Evolutionary conservation across 352 stramenopile species (phyloP).

Genomic region (Phytophthora sp.): DNA sequence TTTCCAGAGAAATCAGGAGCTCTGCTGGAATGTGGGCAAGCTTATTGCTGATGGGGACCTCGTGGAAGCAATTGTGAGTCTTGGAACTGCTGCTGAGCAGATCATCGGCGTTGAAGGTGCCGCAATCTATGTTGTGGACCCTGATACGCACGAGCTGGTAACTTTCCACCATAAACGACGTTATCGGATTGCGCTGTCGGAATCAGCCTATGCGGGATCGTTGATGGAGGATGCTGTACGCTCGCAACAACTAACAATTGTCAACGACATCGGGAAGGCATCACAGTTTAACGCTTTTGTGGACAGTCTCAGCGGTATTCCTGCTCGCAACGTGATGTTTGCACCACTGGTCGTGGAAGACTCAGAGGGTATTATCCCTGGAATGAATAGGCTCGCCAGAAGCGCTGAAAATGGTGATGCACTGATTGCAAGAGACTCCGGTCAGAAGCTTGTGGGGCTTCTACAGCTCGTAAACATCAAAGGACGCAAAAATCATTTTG

Average conservation of each 20-base stretch:
- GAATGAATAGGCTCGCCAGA: conserved; percentile 19
- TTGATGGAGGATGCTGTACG: conserved; percentile 58
- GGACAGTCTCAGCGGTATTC: conserved; percentile 63
- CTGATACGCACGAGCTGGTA: conserved; percentile 50
- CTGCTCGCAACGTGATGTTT: conserved; percentile 65
- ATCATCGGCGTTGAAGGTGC: conserved; percentile 78
- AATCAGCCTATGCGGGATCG: conserved; percentile 55
- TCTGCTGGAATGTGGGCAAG: conserved; percentile 67
- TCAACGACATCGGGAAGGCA: conserved; percentile 54
- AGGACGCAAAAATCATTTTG: conserved; percentile 63
- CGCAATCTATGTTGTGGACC: conserved; percentile 66
- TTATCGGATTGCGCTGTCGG: conserved; percentile 59
- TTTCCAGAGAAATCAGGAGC: conserved; percentile 80
- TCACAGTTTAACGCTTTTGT: conserved; percentile 68
- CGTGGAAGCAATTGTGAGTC: conserved; percentile 58
- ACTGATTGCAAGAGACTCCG: neutral
- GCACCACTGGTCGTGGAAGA: conserved; percentile 68
- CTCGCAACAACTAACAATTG: conserved; percentile 59
- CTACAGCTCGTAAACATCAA: conserved; percentile 79
- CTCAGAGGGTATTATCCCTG: conserved; percentile 7
- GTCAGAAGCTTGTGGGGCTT: conserved; percentile 63
- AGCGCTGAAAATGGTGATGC: neutral
- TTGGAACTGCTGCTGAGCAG: conserved; percentile 61
- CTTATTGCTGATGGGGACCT: conserved; percentile 69
- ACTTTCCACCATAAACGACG: conserved; percentile 78